Base-by-base conservation (phyloP, 1,284 basidiomycete species). In the Cutaneotrichosporon cavernicola region DNA sequence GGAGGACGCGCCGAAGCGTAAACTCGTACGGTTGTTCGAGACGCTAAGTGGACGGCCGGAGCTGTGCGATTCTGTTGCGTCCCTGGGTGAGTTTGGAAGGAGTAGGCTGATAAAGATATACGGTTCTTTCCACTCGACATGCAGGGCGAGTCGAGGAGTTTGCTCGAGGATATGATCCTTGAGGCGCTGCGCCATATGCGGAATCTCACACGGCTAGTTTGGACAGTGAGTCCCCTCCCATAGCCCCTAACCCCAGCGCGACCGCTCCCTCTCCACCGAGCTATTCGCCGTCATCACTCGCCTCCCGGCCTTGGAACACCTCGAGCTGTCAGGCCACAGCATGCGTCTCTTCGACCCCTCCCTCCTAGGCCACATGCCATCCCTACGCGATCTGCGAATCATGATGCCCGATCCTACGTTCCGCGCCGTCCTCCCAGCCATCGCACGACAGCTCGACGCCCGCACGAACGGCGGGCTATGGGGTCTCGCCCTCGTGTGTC, bases 311-410 rank as follows among this genome's bases (percentile, higher is more conserved):
- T 67, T 81, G 0, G 64, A 64, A 0, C 68, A 70, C 1, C 68
- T 81, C 3, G 80, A 80, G 66, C 67, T 81, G 4, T 76, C 79
- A 1, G 80, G 80, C 10, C 78, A 78, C 61, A 74, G 74, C 8
- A 65, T 72, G 21, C 63, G 71, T 32, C 72, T 73, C 47, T 79
- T 76, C 61, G 70, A 78, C 53, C 74, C 78, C 0, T 5, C 38
- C 0, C 36, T 76, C n/a, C 32, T 81, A 2, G 71, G 72, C 3
- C 36, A 31, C 8, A 69, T 76, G 63, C 46, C 66, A 2, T 55
- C 65, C 4, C 63, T 81, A 18, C 69, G 74, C 10, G 80, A 80
- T 40, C 61, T 81, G 31, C 59, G 76, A 8, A 69, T 81, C 18
- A 77, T 79, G 72, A 75, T 80, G 73, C 79, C 79, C 22, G 78